Conservation (phyloP, 768 basidiomycete species). For the Myochromella boudieri region DNA sequence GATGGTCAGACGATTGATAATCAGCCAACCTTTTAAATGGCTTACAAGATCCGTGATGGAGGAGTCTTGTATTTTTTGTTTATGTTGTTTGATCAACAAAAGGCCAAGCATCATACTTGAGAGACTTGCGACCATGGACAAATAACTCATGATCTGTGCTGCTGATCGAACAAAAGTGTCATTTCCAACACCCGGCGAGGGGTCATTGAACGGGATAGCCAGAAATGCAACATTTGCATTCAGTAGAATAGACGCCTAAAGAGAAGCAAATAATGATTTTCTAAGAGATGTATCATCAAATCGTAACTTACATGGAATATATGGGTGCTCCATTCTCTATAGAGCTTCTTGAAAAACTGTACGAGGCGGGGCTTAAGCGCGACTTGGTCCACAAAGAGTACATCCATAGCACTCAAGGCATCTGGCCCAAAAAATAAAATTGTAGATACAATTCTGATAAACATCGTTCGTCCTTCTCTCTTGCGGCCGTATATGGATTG, state of each 20-base stretch:
- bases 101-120: conserved; percentile 43
- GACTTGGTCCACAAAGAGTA: conserved; percentile 47
- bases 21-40: background rate
- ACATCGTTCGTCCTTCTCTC: conserved; percentile 24
- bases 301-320: conserved; percentile 39
- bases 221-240: conserved; percentile 50
- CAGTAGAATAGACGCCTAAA: conserved; percentile 46
- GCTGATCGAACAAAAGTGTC: conserved; percentile 18
- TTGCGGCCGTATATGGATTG: conserved; percentile 27
- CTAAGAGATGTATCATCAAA: background rate
- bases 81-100: conserved; percentile 41
- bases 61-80: conserved; percentile 27
- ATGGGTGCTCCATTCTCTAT: conserved; percentile 39
- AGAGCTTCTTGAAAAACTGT: conserved; percentile 34
- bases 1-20: background rate
- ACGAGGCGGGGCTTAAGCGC: conserved; percentile 38
- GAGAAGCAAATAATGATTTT: background rate
- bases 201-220: conserved; percentile 41
- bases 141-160: conserved; percentile 40
- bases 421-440: conserved; percentile 47
- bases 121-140: conserved; percentile 41
- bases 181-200: conserved; percentile 28
- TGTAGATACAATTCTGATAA: conserved; percentile 36
- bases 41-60: conserved; percentile 35
- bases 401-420: conserved; percentile 36